Conservation (phyloP, 768 basidiomycete genomes). For the Cyclocybe cylindracea region DNA sequence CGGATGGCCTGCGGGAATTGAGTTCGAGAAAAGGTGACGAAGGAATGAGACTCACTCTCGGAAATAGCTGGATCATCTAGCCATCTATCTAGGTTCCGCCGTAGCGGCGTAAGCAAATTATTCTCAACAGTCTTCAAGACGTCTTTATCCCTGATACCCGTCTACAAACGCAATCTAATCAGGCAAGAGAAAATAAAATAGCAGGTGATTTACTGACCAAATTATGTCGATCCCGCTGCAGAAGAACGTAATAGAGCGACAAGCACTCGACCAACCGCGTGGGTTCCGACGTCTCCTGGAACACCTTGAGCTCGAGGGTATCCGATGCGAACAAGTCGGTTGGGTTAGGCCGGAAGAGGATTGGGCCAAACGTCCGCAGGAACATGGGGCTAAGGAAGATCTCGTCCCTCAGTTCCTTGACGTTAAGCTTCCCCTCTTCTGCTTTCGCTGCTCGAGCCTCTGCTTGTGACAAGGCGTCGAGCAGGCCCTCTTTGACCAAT, state of each 20-base stretch:
- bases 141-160: conserved; percentile 48
- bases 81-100: conserved; percentile 36
- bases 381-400: conserved; percentile 58
- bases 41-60: conserved; percentile 23
- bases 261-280: conserved; percentile 64
- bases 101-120: conserved; percentile 47
- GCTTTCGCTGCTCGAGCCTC: neutral
- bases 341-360: conserved; percentile 59
- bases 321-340: conserved; percentile 44
- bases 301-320: conserved; percentile 38
- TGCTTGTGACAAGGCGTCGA: conserved; percentile 45
- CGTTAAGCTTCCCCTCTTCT: no score
- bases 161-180: conserved; percentile 34
- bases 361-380: conserved; percentile 57
- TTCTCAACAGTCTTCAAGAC: conserved; percentile 44
- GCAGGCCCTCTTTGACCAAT: conserved; percentile 64
- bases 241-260: conserved; percentile 66
- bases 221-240: conserved; percentile 60
- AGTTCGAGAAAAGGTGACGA: neutral
- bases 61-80: conserved; percentile 17
- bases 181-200: neutral
- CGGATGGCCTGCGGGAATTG: neutral
- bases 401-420: conserved; percentile 23
- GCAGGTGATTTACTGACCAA: conserved; percentile 34
- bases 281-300: conserved; percentile 60